Conservation (phyloP, 2,329 filamentous ascomycete genomes). For the Penicillium digitatum region DNA sequence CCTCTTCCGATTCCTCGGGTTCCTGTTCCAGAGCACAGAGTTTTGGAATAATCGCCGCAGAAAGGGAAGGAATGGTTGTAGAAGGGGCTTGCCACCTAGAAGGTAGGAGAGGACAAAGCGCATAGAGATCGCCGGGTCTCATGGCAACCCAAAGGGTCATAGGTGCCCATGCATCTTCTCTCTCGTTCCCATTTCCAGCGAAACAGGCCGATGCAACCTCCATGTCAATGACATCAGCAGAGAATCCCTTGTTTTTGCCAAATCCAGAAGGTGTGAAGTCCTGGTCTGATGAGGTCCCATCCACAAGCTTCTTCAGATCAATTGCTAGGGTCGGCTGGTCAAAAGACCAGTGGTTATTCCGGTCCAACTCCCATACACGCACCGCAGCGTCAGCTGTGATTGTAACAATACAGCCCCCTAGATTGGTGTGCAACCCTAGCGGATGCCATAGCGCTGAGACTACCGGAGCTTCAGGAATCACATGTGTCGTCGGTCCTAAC, state of each 20-base stretch:
- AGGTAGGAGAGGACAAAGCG: constrained; percentile 83
- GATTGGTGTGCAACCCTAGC: constrained; percentile 61
- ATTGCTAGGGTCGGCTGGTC: constrained; percentile 77
- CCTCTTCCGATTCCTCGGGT: constrained; percentile 42
- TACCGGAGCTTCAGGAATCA: constrained; percentile 76
- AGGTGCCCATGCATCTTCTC: constrained; percentile 72
- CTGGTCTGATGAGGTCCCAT: constrained; percentile 75
- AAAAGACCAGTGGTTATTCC: constrained; percentile 81
- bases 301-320: constrained; percentile 82
- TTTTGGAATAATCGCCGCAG: constrained; percentile 75
- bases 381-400: constrained; percentile 85
- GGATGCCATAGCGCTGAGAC: constrained; percentile 89
- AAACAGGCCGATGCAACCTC: constrained; percentile 89
- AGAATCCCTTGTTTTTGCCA: constrained; percentile 75
- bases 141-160: constrained; percentile 99
- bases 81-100: constrained; percentile 76
- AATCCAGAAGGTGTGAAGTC: constrained; percentile 75
- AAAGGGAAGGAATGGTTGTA: constrained; percentile 74
- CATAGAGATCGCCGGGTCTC: constrained; percentile 87
- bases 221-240: constrained; percentile 87
- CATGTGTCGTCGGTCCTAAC: constrained; percentile 86
- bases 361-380: constrained; percentile 82
- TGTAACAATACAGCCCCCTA: constrained; percentile 77
- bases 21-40: constrained; percentile 47
- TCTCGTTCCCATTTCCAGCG: constrained; percentile 61